These are phyloP conservation scores for Calocera cornea DNA, from an alignment of 768 basidiomycete genomes.

Conservation along the genomic window DNA sequence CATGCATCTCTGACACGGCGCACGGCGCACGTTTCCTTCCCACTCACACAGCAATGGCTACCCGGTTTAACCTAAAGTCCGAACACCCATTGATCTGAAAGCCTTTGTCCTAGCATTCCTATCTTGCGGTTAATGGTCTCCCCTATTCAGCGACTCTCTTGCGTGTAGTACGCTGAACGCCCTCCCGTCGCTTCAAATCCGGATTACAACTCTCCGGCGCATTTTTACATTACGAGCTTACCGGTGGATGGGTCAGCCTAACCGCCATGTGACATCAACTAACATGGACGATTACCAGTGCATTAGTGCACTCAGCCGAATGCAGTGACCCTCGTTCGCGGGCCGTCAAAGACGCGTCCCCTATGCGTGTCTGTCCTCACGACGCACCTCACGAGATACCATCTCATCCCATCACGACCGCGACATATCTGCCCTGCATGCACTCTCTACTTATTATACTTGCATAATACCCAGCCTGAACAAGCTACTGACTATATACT, in stretches of 20 bases:
- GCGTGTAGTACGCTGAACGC: too few relatives aligned
- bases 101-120: too few relatives aligned
- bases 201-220: too few relatives aligned
- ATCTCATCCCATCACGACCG: background rate
- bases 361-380: slow-evolving; percentile 2
- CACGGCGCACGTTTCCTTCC: too few relatives aligned
- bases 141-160: too few relatives aligned
- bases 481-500: background rate
- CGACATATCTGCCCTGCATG: background rate
- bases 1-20: too few relatives aligned
- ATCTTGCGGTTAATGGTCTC: too few relatives aligned
- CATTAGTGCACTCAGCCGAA: background rate
- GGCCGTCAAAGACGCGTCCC: background rate
- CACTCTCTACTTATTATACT: background rate
- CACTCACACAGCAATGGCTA: too few relatives aligned
- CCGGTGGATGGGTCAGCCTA: background rate
- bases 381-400: background rate
- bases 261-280: background rate
- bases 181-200: too few relatives aligned
- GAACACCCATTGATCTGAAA: too few relatives aligned
- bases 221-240: background rate
- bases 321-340: background rate
- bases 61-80: too few relatives aligned
- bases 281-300: background rate
- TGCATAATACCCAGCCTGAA: background rate